A percentile compares a stretch with the other conserved stretches of the same genome.
phyloP scores from a whole-genome alignment of 208 protist species.

The Wallacemonas sp. region DNA sequence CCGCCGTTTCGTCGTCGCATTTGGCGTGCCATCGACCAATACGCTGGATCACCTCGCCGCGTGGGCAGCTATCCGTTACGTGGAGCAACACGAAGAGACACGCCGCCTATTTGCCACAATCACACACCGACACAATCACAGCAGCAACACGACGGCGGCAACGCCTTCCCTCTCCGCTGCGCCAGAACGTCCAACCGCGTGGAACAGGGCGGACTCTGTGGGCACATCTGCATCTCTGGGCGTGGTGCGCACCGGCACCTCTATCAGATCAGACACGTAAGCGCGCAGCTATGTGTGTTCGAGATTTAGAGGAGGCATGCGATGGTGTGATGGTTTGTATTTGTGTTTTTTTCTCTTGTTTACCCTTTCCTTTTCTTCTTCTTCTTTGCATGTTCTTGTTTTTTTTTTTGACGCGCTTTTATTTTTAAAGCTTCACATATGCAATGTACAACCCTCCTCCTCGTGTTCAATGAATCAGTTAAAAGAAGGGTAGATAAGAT shows the following conservation, averaged over 20 bases:
- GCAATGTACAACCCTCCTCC: no score
- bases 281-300: no score
- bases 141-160: no score
- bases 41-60: constrained; percentile 38
- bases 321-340: constrained; percentile 9
- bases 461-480: no score
- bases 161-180: no score
- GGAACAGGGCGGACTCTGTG: no score
- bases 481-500: no score
- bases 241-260: background rate
- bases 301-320: no score
- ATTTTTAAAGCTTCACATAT: no score
- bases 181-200: no score
- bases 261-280: background rate
- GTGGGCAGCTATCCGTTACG: constrained; percentile 33
- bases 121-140: no score
- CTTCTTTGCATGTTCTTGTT: background rate
- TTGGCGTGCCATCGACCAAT: constrained; percentile 36
- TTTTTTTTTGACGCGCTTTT: constrained; percentile 2
- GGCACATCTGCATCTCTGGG: no score
- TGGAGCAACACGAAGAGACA: constrained; percentile 31
- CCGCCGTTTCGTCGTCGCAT: constrained; percentile 30
- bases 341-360: constrained; percentile 1
- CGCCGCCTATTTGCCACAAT: background rate
- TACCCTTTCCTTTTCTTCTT: background rate